Conservation (phyloP, 345 rosid species). For the Nephelium lappaceum region DNA sequence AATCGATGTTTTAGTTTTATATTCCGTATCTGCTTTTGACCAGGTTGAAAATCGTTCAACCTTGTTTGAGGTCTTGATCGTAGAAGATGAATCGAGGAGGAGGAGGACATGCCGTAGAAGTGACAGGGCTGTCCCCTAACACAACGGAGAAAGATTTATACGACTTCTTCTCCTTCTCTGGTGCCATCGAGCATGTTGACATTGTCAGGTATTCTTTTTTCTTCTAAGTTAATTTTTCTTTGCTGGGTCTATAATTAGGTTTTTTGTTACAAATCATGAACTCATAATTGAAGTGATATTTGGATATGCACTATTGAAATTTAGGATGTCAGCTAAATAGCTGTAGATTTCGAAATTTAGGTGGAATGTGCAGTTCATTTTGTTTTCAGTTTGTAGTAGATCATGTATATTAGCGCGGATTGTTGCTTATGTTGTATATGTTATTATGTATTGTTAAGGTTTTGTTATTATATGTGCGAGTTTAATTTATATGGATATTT, state of each 20-base stretch:
- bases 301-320: neutral
- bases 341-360: neutral
- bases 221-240: neutral
- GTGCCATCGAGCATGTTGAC: conserved; percentile 60
- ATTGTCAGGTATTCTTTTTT: conserved; percentile 48
- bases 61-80: neutral
- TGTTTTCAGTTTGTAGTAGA: neutral
- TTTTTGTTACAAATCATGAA: neutral
- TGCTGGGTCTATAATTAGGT: neutral
- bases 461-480: neutral
- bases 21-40: neutral
- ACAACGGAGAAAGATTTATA: conserved; percentile 61
- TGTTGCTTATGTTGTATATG: neutral
- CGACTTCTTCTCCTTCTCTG: conserved; percentile 79
- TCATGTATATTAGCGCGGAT: neutral
- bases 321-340: too few relatives aligned
- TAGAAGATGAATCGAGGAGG: conserved; percentile 46
- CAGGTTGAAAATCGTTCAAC: conserved; percentile 2
- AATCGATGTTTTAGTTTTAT: neutral
- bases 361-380: neutral
- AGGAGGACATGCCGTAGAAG: conserved; percentile 57
- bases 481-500: conserved; percentile 7
- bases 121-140: conserved; percentile 69
- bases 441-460: neutral
- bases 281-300: neutral